Conservation (phyloP, 306 rosid genomes). For the Malus asiatica region DNA sequence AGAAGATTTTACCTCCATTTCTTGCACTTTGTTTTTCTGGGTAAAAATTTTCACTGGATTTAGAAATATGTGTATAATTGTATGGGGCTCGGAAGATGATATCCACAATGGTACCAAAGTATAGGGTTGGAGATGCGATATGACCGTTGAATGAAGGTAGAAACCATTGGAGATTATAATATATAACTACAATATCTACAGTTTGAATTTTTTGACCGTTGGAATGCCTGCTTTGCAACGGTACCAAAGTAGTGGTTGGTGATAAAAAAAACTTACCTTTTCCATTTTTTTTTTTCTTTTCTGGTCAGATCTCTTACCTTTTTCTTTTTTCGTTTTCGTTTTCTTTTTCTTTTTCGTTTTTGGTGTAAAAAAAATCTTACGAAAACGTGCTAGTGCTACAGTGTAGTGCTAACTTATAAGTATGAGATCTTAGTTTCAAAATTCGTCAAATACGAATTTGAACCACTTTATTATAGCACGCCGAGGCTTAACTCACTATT, state of each 20-base stretch:
- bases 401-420: too few relatives aligned
- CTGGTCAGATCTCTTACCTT: too few relatives aligned
- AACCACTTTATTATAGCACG: too few relatives aligned
- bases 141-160: neutral
- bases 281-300: too few relatives aligned
- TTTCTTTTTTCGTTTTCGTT: too few relatives aligned
- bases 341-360: too few relatives aligned
- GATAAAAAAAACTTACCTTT: too few relatives aligned
- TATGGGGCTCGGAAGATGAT: neutral
- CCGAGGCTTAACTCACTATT: rapidly evolving
- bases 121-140: too few relatives aligned
- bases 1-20: constrained; percentile 1
- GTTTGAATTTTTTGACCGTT: constrained; percentile 23
- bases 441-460: too few relatives aligned
- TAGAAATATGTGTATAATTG: neutral
- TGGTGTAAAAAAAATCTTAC: too few relatives aligned
- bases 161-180: constrained; percentile 7
- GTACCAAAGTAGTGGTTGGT: neutral
- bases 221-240: constrained; percentile 3
- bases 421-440: too few relatives aligned
- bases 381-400: too few relatives aligned
- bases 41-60: neutral
- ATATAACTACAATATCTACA: neutral
- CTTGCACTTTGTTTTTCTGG: neutral
- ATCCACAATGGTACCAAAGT: neutral